Evolutionary conservation across 2,329 filamentous ascomycete species (phyloP), one percentile per base, ranked within the genome.

Genomic region (Colletotrichum limetticola): DNA sequence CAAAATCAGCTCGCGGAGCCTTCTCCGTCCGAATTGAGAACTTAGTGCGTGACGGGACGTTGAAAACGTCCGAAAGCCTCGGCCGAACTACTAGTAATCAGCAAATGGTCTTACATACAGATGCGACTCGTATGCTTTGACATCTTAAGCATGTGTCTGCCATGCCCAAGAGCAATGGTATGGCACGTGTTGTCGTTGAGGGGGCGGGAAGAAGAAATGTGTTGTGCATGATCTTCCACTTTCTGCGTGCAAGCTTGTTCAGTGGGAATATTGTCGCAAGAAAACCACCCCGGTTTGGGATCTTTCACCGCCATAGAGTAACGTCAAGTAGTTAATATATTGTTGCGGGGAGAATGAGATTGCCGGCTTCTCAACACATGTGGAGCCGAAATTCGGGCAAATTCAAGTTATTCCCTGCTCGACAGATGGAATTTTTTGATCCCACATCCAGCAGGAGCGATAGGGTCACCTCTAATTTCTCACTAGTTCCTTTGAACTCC

Each of bases 41-140:
- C 65, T 49, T 66, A 70, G 66, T 9, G 65, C 70, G 70, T n/a
- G 66, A n/a, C 66, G 49, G 66, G 24, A 24, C 14, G 26, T 52
- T 64, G 9, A 42, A 6, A 28, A 9, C 46, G 66, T 37, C 55
- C 55, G 55, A 37, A 65, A 24, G 22, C 70, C 70, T 72, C 70
- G 70, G 70, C 30, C 49, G 22, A 28, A 37, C 22, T 58, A 5
- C 1, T 22, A 9, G 5, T 55, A 12, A 55, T 55, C 14, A 19
- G 16, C 16, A 3, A 28, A 8, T 28, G 14, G 5, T 53, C 22
- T 22, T 6, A 4, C 49, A 56, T 19, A 22, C 6, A 37, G 30
- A 26, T 37, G 11, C 6, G 14, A 22, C 22, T 42, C 9, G 8
- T 28, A 22, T 28, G 28, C 37, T 42, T 62, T 58, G 64, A 58